Base-by-base conservation (phyloP, 805 yeast genomes). In the Suhomyces emberorum region DNA sequence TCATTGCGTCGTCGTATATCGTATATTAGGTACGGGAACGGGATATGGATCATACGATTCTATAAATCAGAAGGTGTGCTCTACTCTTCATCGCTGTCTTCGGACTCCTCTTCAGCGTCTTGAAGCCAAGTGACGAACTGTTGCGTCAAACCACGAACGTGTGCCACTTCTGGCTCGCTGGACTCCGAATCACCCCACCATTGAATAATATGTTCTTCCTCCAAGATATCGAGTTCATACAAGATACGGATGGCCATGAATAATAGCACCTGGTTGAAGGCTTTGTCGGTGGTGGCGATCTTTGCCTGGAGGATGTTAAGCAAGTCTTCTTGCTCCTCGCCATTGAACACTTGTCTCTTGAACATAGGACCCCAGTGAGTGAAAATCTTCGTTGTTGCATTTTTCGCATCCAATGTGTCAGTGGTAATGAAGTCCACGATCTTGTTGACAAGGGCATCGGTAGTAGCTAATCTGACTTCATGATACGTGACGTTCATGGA, bases 401-500 rank as follows among this genome's bases (percentile, higher is more conserved):
- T 83, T 50, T 83, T 83, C 26, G 82, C 79, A 26, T 79, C 81
- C 46, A 86, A 66, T 0, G 96, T 84, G 42, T 77, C 85, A 1
- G 96, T 85, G 27, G 79, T 72, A 25, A 88, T 76, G 50, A 84
- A 82, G 47, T 87, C 87, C 34, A 77, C 70, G 9, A 86, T 77
- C 51, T 93, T 74, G 28, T 69, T 67, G 29, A 88, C 51, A 52
- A 93, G 67, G 0, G 97, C 93, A 25, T 71, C 70, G 23, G 79
- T 68, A 0, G 96, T 87, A 4, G 95, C 95, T 20, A 68, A 61
- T 55, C 97, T 77, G 10, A 93, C 97, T 54, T 89, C 96, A 52
- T 87, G 95, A 60, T 93, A 91, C 0, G 93, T 76, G 12, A 88
- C 98, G 57, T 93, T 88, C 93, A 89, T 84, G 52, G 96, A 87